Evolutionary conservation across 345 rosid species (phyloP).

Genomic region (Dipteronia sinensis): DNA sequence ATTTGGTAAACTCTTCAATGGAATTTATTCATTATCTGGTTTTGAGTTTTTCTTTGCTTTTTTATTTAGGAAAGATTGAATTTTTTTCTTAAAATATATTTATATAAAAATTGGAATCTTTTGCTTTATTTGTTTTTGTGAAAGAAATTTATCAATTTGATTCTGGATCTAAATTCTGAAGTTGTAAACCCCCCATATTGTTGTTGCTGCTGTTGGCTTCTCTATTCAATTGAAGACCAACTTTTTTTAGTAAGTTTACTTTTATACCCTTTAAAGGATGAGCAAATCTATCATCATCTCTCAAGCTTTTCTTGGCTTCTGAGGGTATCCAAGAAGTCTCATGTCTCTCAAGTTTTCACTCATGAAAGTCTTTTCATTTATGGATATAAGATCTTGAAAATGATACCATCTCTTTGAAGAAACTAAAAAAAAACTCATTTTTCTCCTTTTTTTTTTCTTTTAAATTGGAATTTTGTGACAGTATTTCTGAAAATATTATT

Average conservation of each 20-base stretch:
- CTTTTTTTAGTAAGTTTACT: conserved; percentile 19
- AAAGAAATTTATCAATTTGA: conserved; percentile 1
- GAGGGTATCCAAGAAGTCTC: background rate
- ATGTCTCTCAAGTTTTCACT: background rate
- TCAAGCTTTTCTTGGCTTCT: background rate
- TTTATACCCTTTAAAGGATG: conserved; percentile 25
- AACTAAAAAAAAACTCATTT: background rate
- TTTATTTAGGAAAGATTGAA: background rate
- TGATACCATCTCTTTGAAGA: conserved; percentile 1
- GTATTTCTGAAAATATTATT: background rate
- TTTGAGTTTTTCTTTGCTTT: background rate
- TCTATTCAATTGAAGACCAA: background rate
- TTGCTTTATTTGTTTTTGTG: background rate
- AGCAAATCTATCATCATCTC: background rate
- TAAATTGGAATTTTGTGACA: conserved; percentile 1
- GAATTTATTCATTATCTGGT: background rate
- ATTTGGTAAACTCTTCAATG: no score
- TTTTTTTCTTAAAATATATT: background rate
- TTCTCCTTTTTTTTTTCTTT: background rate
- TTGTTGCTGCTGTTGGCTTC: background rate
- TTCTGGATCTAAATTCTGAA: conserved; percentile 9
- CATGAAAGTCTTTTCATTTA: no score
- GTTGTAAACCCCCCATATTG: background rate
- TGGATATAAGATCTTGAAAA: conserved; percentile 12
- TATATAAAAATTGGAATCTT: background rate